Conservation (phyloP, 2,329 filamentous ascomycete species). For the Verticillium dahliae region DNA sequence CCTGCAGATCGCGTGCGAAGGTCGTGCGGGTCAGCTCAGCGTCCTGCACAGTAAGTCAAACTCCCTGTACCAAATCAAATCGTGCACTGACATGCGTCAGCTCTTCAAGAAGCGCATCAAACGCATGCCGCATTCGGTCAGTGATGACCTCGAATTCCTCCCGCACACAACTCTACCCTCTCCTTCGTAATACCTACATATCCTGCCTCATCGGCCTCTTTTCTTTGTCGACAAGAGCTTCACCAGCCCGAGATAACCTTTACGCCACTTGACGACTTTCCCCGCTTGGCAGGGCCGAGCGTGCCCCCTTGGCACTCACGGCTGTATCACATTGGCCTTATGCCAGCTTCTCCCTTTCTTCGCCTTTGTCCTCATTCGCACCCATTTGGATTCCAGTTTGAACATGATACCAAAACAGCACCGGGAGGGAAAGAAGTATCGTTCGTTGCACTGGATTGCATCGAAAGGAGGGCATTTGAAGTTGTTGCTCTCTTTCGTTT, state of each 20-base stretch:
- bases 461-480: background rate
- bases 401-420: slow-evolving; percentile 13
- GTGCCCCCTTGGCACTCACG: background rate
- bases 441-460: background rate
- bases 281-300: background rate
- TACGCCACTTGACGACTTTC: background rate
- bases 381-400: slow-evolving; percentile 10
- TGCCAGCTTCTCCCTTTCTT: slow-evolving; percentile 1
- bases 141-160: slow-evolving; percentile 11
- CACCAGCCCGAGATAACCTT: background rate
- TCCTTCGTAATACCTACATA: background rate
- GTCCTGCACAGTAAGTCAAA: slow-evolving; percentile 45
- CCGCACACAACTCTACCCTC: background rate
- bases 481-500: background rate
- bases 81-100: slow-evolving; percentile 23
- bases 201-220: slow-evolving; percentile 4
- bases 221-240: slow-evolving; percentile 10
- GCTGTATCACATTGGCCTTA: slow-evolving; percentile 3
- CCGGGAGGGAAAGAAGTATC: background rate
- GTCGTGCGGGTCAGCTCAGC: slow-evolving; percentile 49
- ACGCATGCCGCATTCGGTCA: slow-evolving; percentile 24
- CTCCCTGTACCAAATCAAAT: background rate
- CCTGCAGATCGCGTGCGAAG: slow-evolving; percentile 58
- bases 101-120: slow-evolving; percentile 34
- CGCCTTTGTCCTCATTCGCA: background rate